Evolutionary conservation across 1,284 basidiomycete species (phyloP), one percentile per base, ranked within the genome.

Genomic region (Coriolopsis trogii): DNA sequence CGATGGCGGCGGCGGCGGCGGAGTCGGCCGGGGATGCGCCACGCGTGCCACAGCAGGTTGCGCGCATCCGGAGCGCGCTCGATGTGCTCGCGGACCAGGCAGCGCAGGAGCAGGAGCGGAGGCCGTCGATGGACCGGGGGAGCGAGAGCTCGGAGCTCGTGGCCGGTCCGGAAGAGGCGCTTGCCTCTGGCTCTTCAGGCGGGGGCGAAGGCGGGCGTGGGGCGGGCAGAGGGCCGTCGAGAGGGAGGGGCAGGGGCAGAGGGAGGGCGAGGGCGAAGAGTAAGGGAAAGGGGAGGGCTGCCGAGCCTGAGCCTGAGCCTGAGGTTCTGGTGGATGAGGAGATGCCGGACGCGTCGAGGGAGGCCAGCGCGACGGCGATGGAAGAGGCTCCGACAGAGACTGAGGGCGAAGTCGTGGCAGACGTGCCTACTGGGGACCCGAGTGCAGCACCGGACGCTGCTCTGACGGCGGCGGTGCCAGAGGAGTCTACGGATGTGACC

Each of bases 1-100:
- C n/a, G 10, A 24, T 24, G 6, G 16, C 10, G 38, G 21, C 5
- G 7, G 23, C 26, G 30, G 10, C 36, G 4, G 34, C 34, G 5
- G 3, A 33, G 10, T 23, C 42, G 3, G 18, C 46, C 1, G n/a
- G 28, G 25, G 4, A 33, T 8, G 37, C 43, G 3, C 23, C 30
- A 12, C 18, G 25, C 16, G n/a, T 39, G 16, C 39, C 46, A 30
- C 49, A 46, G 28, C 51, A 30, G 31, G 56, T 58, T 8, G 40
- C 55, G 25, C 52, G 63, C 10, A 58, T 64, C 9, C 57, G 58
- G n/a, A 67, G 66, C 49, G 85, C 81, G 4, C 67, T 88, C 60
- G 85, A 88, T 58, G 84, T 87, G 29, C 71, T 89, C 26, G 87
- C 87, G 7, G 85, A 89, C 61, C 84, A 89, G 64, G 85, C 85